Evolutionary conservation across 768 basidiomycete species (phyloP).

Genomic region (Dioszegia crocea): DNA sequence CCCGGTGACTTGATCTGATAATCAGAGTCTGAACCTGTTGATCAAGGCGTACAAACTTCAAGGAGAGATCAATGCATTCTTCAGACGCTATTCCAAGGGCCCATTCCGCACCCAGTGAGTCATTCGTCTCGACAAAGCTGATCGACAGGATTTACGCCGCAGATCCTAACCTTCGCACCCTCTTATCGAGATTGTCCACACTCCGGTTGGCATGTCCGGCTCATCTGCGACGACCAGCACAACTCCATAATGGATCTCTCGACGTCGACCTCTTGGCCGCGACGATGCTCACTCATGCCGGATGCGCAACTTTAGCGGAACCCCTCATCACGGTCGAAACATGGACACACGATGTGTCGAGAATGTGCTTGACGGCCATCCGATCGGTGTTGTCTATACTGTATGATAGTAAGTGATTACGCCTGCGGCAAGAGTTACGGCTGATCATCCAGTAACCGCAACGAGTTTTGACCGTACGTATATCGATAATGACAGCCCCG

Average conservation of each 20-base stretch:
- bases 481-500: not conserved
- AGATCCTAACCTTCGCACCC: constrained; percentile 17
- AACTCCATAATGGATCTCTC: constrained; percentile 4
- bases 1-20: not conserved
- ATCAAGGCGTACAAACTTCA: constrained; percentile 36
- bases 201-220: constrained; percentile 33
- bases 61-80: constrained; percentile 27
- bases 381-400: constrained; percentile 35
- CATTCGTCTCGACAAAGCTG: not conserved
- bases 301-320: constrained; percentile 27
- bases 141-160: constrained; percentile 14
- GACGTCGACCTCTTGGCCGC: constrained; percentile 29
- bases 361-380: constrained; percentile 28
- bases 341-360: constrained; percentile 35
- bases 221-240: constrained; percentile 28
- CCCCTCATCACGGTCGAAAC: constrained; percentile 30
- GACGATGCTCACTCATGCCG: constrained; percentile 26
- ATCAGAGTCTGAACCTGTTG: constrained; percentile 19
- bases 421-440: not conserved
- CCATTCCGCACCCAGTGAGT: constrained; percentile 22
- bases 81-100: constrained; percentile 28
- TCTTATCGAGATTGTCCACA: constrained; percentile 31
- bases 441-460: constrained; percentile 31
- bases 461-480: constrained; percentile 39
- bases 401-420: constrained; percentile 36